These are phyloP conservation scores for Calocybe gangraenosa DNA, from an alignment of 768 basidiomycete species.

Conservation along the genomic window DNA sequence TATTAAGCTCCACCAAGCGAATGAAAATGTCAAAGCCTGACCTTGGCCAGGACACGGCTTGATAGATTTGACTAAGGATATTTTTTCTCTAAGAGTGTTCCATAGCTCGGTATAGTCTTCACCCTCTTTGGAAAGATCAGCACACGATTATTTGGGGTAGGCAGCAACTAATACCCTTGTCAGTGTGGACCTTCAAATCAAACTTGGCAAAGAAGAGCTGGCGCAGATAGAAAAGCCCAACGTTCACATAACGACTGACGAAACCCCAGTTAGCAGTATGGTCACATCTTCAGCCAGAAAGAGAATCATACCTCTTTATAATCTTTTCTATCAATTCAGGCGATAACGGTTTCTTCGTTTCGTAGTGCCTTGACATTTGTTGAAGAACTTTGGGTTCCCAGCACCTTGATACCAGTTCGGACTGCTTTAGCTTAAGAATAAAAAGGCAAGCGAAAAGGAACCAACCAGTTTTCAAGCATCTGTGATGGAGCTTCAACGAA, in stretches of 20 bases:
- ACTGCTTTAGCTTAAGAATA: not conserved
- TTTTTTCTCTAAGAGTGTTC: slow-evolving; percentile 65
- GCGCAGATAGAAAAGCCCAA: slow-evolving; percentile 76
- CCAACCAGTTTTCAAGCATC: slow-evolving; percentile 88
- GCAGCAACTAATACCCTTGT: slow-evolving; percentile 41
- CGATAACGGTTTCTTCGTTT: slow-evolving; percentile 68
- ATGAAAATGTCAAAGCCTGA: slow-evolving; percentile 2
- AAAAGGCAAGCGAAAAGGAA: not conserved
- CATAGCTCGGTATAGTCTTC: slow-evolving; percentile 77
- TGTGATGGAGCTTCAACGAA: slow-evolving; percentile 90
- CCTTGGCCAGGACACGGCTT: slow-evolving; percentile 67
- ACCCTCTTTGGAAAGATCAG: slow-evolving; percentile 31
- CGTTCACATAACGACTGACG: slow-evolving; percentile 68
- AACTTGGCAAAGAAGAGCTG: slow-evolving; percentile 84
- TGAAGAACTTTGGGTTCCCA: slow-evolving; percentile 79
- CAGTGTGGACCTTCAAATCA: slow-evolving; percentile 72
- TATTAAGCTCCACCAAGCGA: too few species aligned
- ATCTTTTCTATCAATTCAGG: slow-evolving; percentile 74
- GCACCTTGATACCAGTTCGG: slow-evolving; percentile 39
- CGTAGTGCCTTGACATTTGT: slow-evolving; percentile 77
- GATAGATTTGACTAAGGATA: slow-evolving; percentile 64
- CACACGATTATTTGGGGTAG: not conserved
- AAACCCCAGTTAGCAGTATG: too few species aligned
- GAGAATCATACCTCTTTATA: slow-evolving; percentile 66
- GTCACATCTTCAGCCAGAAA: too few species aligned